Percentiles rank a stretch among this genome's conserved stretches.
These are phyloP conservation scores for Parvularia atlantis DNA, from an alignment of 78 protist species.

Conservation along the genomic window DNA sequence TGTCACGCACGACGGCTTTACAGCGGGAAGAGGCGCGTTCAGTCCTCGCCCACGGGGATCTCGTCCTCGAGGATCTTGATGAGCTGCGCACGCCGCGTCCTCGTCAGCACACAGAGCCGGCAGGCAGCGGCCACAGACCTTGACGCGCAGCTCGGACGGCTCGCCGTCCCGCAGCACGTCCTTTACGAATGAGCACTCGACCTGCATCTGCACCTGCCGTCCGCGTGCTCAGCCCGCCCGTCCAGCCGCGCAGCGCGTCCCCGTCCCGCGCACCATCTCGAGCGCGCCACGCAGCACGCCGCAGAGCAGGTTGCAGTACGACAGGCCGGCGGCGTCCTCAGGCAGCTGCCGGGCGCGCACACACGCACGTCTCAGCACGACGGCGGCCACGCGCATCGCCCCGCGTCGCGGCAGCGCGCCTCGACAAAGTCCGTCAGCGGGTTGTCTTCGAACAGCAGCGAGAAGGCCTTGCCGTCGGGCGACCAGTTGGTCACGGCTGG, in stretches of 20 bases:
- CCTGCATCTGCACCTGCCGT: constrained; percentile 45
- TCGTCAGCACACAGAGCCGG: no score
- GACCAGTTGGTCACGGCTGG: constrained; percentile 54
- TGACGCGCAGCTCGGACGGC: constrained; percentile 64
- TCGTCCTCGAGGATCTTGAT: no score
- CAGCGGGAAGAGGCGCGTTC: no score
- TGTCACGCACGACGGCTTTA: no score
- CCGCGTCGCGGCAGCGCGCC: no score
- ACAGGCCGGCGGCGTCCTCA: constrained; percentile 28
- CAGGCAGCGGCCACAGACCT: no score
- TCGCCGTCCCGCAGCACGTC: constrained; percentile 72
- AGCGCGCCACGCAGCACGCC: constrained; percentile 94
- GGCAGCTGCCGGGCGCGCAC: constrained; percentile 94
- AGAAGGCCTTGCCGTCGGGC: constrained; percentile 41
- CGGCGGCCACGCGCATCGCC: no score
- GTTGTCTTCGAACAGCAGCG: constrained; percentile 64
- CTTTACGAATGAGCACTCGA: constrained; percentile 37
- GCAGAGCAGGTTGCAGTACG: constrained; percentile 79
- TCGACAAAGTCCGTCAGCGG: constrained; percentile 58
- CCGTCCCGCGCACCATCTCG: constrained; percentile 60
- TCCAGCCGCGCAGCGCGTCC: neutral
- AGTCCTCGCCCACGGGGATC: no score
- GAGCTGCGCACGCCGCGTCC: no score
- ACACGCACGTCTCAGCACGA: no score
- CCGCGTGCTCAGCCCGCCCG: neutral